Base-by-base conservation (phyloP, 352 stramenopile genomes). In the Phytophthora palmivora region DNA sequence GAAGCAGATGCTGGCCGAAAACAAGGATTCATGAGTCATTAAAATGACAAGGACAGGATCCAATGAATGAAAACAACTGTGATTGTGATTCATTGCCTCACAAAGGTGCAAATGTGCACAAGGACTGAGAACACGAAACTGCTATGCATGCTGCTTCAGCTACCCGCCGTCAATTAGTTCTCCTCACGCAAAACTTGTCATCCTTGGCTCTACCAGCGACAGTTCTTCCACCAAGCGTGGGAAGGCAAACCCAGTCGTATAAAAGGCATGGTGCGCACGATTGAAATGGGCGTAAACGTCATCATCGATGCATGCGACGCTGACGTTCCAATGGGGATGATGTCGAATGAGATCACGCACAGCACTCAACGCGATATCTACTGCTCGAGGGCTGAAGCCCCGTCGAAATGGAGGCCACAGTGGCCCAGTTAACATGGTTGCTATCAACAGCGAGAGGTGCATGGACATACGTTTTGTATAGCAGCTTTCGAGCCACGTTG, bases 381-480 rank as follows among this genome's bases (percentile, higher is more conserved):
- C 72, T 0, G 82, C 79, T 4, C 61, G 45, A 0, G 67, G 16
- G 43, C 10, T 74, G 26, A 0, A 45, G 38, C 0, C 82, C 82
- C 1, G 82, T 89, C 2, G 82, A 89, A 38, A 91, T 77, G 9
- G 79, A 89, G 11, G 74, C 76, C 8, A 89, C 52, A 4, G 74
- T 78, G 4, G 76, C 70, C 14, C 79, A 91, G 11, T 47, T 21
- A 6, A 87, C 62, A 18, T 80, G 34, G n/a, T 60, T 64, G 19
- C 63, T 67, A 16, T 76, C 50, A 12, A 77, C 56, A 12, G 30
- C 63, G 8, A 44, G 24, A 8, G 91, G 56, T 9, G 79, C 82
- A 7, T 70, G 78, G 16, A 78, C 44, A 48, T 91, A 93, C 48
- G 79, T 76, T 30, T 74, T 53, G 60, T 88, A 89, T 12, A 93